phyloP scores from a whole-genome alignment of 768 basidiomycete genomes.

The Rhizopogon vulgaris region DNA sequence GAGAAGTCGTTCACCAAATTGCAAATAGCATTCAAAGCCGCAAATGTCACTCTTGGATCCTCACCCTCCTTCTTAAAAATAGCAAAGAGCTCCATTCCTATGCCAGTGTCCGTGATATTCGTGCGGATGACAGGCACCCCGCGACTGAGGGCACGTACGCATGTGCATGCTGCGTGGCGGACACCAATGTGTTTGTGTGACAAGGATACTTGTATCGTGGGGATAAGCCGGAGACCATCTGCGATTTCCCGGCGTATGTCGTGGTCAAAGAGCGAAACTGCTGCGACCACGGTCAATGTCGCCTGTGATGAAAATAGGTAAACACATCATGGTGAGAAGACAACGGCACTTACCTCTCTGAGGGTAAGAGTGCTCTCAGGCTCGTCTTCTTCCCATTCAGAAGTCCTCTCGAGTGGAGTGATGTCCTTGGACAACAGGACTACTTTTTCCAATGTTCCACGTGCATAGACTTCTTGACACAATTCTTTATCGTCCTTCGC shows the following conservation, averaged over 20 bases:
- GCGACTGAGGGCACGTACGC: slow-evolving; percentile 72
- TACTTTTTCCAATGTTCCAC: slow-evolving; percentile 56
- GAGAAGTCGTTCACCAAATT: slow-evolving; percentile 87
- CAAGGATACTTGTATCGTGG: slow-evolving; percentile 48
- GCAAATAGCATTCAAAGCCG: slow-evolving; percentile 70
- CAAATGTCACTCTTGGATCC: slow-evolving; percentile 64
- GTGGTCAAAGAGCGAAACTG: slow-evolving; percentile 67
- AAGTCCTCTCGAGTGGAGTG: slow-evolving; percentile 39
- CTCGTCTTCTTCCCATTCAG: slow-evolving; percentile 66
- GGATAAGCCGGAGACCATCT: slow-evolving; percentile 50
- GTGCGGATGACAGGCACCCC: slow-evolving; percentile 78
- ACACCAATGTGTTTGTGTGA: slow-evolving; percentile 64
- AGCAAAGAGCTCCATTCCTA: slow-evolving; percentile 66
- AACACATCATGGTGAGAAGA: neutral
- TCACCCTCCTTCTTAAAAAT: slow-evolving; percentile 53
- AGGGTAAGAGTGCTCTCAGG: slow-evolving; percentile 48
- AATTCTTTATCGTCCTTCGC: slow-evolving; percentile 65
- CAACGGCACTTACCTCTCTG: slow-evolving; percentile 48
- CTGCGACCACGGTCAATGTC: slow-evolving; percentile 64
- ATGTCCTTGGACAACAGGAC: slow-evolving; percentile 44
- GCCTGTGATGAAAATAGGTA: slow-evolving; percentile 38
- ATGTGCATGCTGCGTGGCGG: slow-evolving; percentile 83
- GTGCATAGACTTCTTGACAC: slow-evolving; percentile 65
- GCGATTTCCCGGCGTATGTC: slow-evolving; percentile 66
- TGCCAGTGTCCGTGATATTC: slow-evolving; percentile 74